Conservation (phyloP, 179 eudicot species). For the Heliamphora pulchella region DNA sequence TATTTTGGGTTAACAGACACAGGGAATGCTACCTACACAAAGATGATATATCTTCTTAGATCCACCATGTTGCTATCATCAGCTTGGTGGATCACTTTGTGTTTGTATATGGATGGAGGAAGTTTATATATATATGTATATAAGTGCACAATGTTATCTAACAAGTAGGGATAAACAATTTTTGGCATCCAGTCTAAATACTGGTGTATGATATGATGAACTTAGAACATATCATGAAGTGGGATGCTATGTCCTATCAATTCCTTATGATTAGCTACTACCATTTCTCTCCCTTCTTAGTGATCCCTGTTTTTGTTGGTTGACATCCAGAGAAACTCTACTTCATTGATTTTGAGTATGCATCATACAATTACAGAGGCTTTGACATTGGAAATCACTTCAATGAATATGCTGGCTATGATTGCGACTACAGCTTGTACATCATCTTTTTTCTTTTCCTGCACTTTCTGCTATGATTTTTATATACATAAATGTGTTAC, state of each 20-base stretch:
- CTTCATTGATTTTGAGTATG: conserved; percentile 94
- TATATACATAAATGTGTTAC: neutral
- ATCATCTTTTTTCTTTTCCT: conserved; percentile 18
- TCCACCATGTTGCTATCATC: neutral
- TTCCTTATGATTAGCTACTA: neutral
- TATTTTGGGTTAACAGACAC: neutral
- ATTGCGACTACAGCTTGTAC: conserved; percentile 89
- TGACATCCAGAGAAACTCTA: conserved; percentile 66
- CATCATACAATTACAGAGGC: conserved; percentile 93
- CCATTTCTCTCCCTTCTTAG: conserved; percentile 2
- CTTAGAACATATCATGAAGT: neutral
- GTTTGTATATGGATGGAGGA: neutral
- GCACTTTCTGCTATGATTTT: conserved; percentile 7
- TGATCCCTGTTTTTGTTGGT: conserved; percentile 11
- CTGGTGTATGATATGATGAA: neutral
- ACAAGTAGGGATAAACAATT: neutral
- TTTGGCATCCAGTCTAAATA: neutral
- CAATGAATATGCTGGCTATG: conserved; percentile 96
- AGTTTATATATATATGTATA: neutral
- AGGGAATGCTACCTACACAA: neutral
- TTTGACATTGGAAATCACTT: conserved; percentile 96
- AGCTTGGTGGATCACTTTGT: neutral
- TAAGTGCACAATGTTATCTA: neutral
- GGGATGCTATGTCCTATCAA: neutral
- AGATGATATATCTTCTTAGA: neutral